Evolutionary conservation across 306 rosid genomes (phyloP), one percentile per base, ranked within the genome.

Genomic region (Cyamopsis tetragonoloba): DNA sequence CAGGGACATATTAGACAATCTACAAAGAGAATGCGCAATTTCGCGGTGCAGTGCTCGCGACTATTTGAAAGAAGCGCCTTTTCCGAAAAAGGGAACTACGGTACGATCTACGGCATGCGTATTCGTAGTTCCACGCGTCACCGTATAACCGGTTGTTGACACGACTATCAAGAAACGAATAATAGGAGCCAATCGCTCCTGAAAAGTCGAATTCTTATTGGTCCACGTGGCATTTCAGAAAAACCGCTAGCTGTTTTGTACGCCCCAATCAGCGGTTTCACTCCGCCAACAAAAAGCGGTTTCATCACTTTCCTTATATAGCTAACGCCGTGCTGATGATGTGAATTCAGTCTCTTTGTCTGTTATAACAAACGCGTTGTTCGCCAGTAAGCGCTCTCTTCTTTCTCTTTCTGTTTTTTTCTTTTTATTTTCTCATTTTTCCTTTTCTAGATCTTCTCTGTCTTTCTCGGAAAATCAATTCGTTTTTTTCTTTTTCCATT

Each of bases 271-370:
- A 8, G 83, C 26, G 70, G 83, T 79, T 86, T 85, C 24, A 13
- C 6, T 31, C 12, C 64, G 43, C 73, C 61, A 27, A 13, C 43
- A 20, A 14, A 73, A 62, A 68, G 67, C 51, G 46, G 80, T 55
- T 39, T 77, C 76, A 14, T 66, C 76, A 71, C 89, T 81, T 91
- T 88, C 96, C 97, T 75, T 84, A 83, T 80, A 81, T 86, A 84
- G 96, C 54, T 68, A 64, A 27, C 49, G n/a, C 53, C 61, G 9
- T 47, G 50, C 76, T n/a, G 62, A 75, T 74, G 68, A 77, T 80
- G 87, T 47, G 71, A 78, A 56, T 81, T 72, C 86, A 76, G 68
- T 78, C 77, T 22, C 64, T 80, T 81, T 81, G 87, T 77, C 86
- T 85, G 86, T 79, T 75, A 76, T 79, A 38, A 59, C 71, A 74